Evolutionary conservation across 2,329 filamentous ascomycete species (phyloP), one percentile per base, ranked within the genome.

Genomic region (Nigrospora sphaerica): DNA sequence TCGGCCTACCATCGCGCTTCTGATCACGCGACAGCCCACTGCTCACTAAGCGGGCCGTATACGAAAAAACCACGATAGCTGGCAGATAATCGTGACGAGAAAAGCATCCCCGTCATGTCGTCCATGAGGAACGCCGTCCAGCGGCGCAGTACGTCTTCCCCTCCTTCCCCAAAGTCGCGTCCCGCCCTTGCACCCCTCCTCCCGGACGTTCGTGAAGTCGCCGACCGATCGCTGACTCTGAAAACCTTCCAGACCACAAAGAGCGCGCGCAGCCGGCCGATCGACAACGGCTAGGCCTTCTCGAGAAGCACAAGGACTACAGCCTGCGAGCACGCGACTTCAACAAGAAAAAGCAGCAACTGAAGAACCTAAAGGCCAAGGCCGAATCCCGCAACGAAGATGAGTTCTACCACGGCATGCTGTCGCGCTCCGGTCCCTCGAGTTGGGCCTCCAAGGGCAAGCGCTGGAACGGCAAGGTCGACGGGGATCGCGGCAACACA

Each of bases 271-370:
- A 97, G 66, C 87, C 91, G 36, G 68, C 81, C 52, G 87, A 91
- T 62, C 88, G 93, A 45, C 74, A 84, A 54, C 88, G 88, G 72
- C 89, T 90, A 69, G 93, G 93, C 53, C 79, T 97, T 18, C 83
- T 97, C 51, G 93, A 97, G 67, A 97, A 98, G 72, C 87, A 93
- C 77, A 96, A 96, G 75, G 81, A 85, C 62, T 85, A 85, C 65
- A 73, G 75, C 40, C 76, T 81, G 44, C 80, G 83, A 50, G 80
- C 82, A 23, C 71, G 75, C 54, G 82, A 86, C 61, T 82, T 79
- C 72, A 81, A 80, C 59, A 74, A 76, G 64, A 86, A 86, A 59
- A 80, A 86, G 61, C 62, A 66, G 1, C 71, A 76, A 45, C 74
- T 86, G 49, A 78, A 80, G 58, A 66, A 66, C 28, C 75, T 86